A percentile compares a stretch with the other conserved stretches of the same genome.
Evolutionary conservation across 495 filamentous ascomycete species (phyloP).

Genomic region (Aspergillus kassunensis): DNA sequence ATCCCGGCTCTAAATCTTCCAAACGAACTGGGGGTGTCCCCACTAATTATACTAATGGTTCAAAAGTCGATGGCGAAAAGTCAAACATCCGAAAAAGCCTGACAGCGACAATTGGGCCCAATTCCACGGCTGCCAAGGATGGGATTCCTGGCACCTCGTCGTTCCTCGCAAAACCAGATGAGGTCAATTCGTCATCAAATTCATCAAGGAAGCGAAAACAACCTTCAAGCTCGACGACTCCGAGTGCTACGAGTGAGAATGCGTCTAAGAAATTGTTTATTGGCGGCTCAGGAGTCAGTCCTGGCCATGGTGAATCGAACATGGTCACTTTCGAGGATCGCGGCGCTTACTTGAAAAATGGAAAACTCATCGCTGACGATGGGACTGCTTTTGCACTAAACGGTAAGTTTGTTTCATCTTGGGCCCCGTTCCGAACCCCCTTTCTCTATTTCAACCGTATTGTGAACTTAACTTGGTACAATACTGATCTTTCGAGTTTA

Average conservation of each 20-base stretch:
- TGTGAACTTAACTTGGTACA: no score
- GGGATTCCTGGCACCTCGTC: constrained; percentile 61
- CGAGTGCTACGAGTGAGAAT: constrained; percentile 32
- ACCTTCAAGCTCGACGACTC: constrained; percentile 47
- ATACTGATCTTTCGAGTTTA: constrained; percentile 38
- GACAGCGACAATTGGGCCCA: constrained; percentile 33
- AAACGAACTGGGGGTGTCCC: constrained; percentile 37
- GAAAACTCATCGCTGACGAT: constrained; percentile 83
- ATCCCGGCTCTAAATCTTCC: constrained; percentile 41
- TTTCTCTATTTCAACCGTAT: constrained; percentile 16
- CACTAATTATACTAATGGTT: constrained; percentile 29
- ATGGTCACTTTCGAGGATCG: constrained; percentile 81
- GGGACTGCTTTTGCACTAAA: constrained; percentile 79
- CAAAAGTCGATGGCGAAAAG: constrained; percentile 42
- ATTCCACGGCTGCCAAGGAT: constrained; percentile 41
- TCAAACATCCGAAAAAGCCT: constrained; percentile 42
- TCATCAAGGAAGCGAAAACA: constrained; percentile 77
- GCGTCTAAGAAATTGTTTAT: constrained; percentile 43
- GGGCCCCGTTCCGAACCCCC: no score
- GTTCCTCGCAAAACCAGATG: constrained; percentile 52
- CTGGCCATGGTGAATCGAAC: constrained; percentile 55
- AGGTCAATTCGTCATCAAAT: constrained; percentile 30
- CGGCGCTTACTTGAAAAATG: constrained; percentile 65
- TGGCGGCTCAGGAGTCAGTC: constrained; percentile 38
- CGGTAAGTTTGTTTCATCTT: constrained; percentile 62